phyloP scores from a whole-genome alignment of 345 rosid species.

The Combretum micranthum region DNA sequence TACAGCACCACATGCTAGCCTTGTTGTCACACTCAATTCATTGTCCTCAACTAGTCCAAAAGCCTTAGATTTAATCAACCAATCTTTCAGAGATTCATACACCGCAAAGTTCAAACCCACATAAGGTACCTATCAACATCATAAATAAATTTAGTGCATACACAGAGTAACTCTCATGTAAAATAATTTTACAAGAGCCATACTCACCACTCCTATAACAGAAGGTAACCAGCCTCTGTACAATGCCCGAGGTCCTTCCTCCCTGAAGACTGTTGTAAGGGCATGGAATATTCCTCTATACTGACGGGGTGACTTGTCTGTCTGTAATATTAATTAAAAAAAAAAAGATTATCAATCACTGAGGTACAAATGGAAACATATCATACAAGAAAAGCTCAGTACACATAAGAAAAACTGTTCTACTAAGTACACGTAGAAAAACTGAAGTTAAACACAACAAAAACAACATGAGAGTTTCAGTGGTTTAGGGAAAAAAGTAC shows the following conservation, averaged over 20 bases:
- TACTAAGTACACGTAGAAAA: too few species aligned
- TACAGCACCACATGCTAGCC: slow-evolving; percentile 85
- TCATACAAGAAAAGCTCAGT: slow-evolving; percentile 4
- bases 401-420: not conserved
- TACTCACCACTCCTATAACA: slow-evolving; percentile 84
- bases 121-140: slow-evolving; percentile 55
- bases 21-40: slow-evolving; percentile 60
- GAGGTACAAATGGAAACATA: slow-evolving; percentile 4
- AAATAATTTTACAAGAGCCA: not conserved
- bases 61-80: slow-evolving; percentile 43
- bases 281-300: slow-evolving; percentile 83
- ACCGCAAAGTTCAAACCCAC: slow-evolving; percentile 91
- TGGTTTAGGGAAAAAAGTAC: slow-evolving; percentile 23
- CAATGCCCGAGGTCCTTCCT: slow-evolving; percentile 76
- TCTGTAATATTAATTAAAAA: slow-evolving; percentile 24
- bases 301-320: slow-evolving; percentile 62
- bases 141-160: not conserved
- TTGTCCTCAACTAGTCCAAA: slow-evolving; percentile 47
- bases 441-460: too few species aligned
- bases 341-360: slow-evolving; percentile 9
- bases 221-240: slow-evolving; percentile 93
- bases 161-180: not conserved
- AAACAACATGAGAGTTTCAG: not conserved
- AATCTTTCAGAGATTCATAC: slow-evolving; percentile 80
- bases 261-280: slow-evolving; percentile 57